Base-by-base conservation (phyloP, 495 filamentous ascomycete species). In the Penicillium subrubescens region DNA sequence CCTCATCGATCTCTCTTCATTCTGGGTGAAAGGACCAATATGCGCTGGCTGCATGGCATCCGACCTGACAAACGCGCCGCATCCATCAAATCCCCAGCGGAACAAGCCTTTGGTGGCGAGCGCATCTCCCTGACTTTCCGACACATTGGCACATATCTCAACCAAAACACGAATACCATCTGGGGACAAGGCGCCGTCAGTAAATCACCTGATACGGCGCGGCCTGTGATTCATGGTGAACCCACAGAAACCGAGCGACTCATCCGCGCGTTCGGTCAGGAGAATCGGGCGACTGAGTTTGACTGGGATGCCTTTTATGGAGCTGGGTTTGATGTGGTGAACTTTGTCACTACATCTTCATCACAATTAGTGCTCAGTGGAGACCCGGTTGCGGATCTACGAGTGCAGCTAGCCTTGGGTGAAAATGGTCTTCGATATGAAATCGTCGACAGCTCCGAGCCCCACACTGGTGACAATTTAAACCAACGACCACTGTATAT, bases 111-210 rank as follows among this genome's bases (percentile, higher is more conserved):
- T 68, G 78, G 78, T 3, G 92, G 93, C 5, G 87, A 89, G 57
- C 88, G 95, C 7, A 97, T 99, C 71, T 94, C 90, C 12, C 84
- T 99, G 50, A 99, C 95, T 5, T 99, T 99, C 72, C 85, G 95
- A 11, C 83, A 88, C 44, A 97, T 99, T 66, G 92, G 87, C 1
- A 99, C 95, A 0, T 97, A 90, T 71, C 77, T 96, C 11, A 77
- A 89, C 62, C 77, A 82, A 8, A 75, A 86, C 12, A 81, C 86
- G 21, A 76, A 79, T 39, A 75, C 71, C 15, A 97, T 99, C 64
- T 98, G 93, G 93, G 95, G 95, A 33, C 93, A 97, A 77, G 95
- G 95, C 6, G 96, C 94, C 3, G 83, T 82, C 0, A 72, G 78
- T 12, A 98, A 97, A 76, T 78, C 75, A 0, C 77, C 80, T 17